These are phyloP conservation scores for Dactylis glomerata DNA, from an alignment of 176 grass and related monocot genomes.

Conservation along the genomic window DNA sequence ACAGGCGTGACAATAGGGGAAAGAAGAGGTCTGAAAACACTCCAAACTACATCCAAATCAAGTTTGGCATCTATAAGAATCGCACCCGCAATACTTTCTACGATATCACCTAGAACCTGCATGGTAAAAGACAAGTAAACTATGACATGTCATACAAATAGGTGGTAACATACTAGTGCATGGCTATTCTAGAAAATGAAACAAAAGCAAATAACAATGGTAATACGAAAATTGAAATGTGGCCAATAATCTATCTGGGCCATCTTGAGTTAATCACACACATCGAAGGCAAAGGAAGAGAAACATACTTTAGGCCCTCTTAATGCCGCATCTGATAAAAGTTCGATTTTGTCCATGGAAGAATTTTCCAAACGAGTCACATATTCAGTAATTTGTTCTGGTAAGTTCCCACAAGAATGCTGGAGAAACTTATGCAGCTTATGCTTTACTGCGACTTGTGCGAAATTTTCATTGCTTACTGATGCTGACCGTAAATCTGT, in stretches of 20 bases:
- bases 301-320: constrained; percentile 79
- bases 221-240: not conserved
- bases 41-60: constrained; percentile 67
- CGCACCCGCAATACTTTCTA: constrained; percentile 90
- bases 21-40: constrained; percentile 64
- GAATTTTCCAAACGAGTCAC: constrained; percentile 46
- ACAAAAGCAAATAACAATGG: too few species aligned
- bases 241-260: not conserved
- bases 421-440: constrained; percentile 74
- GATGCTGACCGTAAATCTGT: constrained; percentile 90
- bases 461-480: constrained; percentile 91
- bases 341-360: constrained; percentile 28
- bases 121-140: constrained; percentile 5
- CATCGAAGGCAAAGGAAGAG: not conserved
- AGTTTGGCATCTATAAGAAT: constrained; percentile 81
- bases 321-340: constrained; percentile 36
- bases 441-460: constrained; percentile 74
- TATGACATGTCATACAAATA: not conserved
- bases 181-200: too few species aligned
- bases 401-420: constrained; percentile 55
- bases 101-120: constrained; percentile 87
- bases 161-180: too few species aligned
- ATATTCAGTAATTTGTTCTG: constrained; percentile 74
- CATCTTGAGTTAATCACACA: constrained; percentile 3
- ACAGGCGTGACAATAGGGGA: constrained; percentile 90